Percentiles rank a stretch among this genome's conserved stretches.
Conservation (phyloP, 2,329 filamentous ascomycete species). For the Arthrobotrys entomopaga region DNA sequence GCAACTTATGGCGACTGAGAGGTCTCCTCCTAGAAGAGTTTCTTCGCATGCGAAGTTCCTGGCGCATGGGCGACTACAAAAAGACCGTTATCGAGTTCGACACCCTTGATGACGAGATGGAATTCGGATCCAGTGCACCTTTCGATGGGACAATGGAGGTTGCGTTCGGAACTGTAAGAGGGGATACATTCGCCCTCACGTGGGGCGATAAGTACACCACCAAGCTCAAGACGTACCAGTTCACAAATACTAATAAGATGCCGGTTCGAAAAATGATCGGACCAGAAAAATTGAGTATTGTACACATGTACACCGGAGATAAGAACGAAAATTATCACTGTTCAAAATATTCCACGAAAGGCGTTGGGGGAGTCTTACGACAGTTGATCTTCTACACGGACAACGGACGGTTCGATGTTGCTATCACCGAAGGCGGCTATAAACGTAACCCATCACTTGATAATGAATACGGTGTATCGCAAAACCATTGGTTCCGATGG, state of each 20-base stretch:
- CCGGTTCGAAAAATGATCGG: constrained; percentile 7
- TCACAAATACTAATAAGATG: constrained; percentile 9
- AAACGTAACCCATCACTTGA: constrained; percentile 13
- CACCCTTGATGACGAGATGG: neutral
- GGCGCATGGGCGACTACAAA: constrained; percentile 38
- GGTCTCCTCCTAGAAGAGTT: constrained; percentile 35
- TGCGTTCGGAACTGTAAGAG: constrained; percentile 28
- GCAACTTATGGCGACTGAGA: constrained; percentile 37
- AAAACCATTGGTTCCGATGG: neutral
- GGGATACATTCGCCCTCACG: constrained; percentile 18
- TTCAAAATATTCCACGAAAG: constrained; percentile 5
- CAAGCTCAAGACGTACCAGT: constrained; percentile 17
- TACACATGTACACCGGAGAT: neutral
- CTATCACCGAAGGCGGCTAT: constrained; percentile 34
- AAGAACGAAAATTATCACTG: neutral
- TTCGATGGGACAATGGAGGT: constrained; percentile 38
- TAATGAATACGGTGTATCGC: neutral
- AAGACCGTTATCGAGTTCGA: constrained; percentile 32
- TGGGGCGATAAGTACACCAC: constrained; percentile 17
- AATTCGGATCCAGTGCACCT: neutral
- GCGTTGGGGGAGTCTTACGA: neutral
- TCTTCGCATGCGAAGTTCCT: constrained; percentile 41
- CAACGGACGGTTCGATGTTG: constrained; percentile 13
- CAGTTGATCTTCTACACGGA: constrained; percentile 3
- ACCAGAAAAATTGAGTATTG: neutral